Base-by-base conservation (phyloP, 2,329 filamentous ascomycete species). In the Botrytis aclada region DNA sequence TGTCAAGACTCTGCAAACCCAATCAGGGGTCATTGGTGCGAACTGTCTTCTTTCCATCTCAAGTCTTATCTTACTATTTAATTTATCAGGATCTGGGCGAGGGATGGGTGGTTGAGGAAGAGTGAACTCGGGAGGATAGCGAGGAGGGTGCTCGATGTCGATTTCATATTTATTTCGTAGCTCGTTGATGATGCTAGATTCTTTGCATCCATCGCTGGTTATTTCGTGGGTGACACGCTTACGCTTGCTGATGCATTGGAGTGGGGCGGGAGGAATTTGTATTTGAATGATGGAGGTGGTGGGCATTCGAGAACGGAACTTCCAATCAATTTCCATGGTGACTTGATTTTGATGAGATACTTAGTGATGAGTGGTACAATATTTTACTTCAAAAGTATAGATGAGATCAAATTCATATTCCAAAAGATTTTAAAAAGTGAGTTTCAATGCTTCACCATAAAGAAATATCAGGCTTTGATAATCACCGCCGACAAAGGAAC, bases 31-130 rank as follows among this genome's bases (percentile, higher is more conserved):
- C 47, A 69, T 5, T 32, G 65, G 65, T 16, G 37, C 25, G 22
- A 69, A 69, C 29, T 69, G 65, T 32, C 47, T 56, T n/a, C 65
- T 51, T 32, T 69, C 65, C 34, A 69, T 69, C 51, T 69, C 34
- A 8, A 0, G 1, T 18, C 65, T 69, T 16, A 25, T 10, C 32
- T 32, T 6, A 32, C 65, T 69, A 16, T 56, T 8, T 2, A 56
- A 8, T 3, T 8, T 20, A 29, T 41, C 25, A 25, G 65, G 1
- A 5, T 69, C 65, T 0, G 65, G 47, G 16, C 65, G 65, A 25
- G 34, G 34, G 6, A 69, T 41, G 2, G 65, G 47, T 16, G 65
- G 47, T 4, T 6, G 65, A 29, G 47, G 65, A 9, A 20, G 37
- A 2, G 18, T 69, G 3, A n/a, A 9, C 2, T 20, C 5, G 4